phyloP scores from a whole-genome alignment of 2,329 filamentous ascomycete species.

The Apiospora sp. region DNA sequence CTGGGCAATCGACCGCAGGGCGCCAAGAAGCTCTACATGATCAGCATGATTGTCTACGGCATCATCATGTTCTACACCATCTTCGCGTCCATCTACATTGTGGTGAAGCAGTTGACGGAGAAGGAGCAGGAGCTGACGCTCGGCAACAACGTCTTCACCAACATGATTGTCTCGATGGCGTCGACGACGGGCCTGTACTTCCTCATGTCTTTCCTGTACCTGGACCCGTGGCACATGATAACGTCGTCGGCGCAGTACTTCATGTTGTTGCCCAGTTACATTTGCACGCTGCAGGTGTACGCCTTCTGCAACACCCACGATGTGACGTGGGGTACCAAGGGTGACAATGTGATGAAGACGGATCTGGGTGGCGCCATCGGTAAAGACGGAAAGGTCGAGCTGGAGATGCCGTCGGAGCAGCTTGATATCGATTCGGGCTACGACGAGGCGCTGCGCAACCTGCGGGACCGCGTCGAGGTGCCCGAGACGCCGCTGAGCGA shows the following conservation, averaged over 20 bases:
- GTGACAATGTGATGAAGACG: constrained; percentile 92
- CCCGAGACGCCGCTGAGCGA: constrained; percentile 68
- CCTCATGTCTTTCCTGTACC: constrained; percentile 93
- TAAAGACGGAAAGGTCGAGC: constrained; percentile 81
- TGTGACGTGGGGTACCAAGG: constrained; percentile 98
- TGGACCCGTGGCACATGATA: constrained; percentile 99
- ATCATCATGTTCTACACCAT: constrained; percentile 97
- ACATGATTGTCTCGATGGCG: constrained; percentile 87
- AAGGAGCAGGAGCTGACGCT: constrained; percentile 59
- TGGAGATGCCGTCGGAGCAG: constrained; percentile 98
- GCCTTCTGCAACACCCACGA: constrained; percentile 99
- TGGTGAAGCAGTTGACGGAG: constrained; percentile 77
- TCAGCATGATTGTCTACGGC: constrained; percentile 87
- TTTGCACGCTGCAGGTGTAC: constrained; percentile 97
- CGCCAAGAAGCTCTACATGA: constrained; percentile 87
- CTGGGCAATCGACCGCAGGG: constrained; percentile 97
- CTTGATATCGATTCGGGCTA: constrained; percentile 98
- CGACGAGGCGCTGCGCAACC: constrained; percentile 94
- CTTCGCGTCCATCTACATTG: constrained; percentile 88
- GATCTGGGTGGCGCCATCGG: constrained; percentile 88
- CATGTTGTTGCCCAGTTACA: constrained; percentile 87
- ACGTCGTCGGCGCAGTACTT: constrained; percentile 93
- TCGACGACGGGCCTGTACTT: constrained; percentile 96
- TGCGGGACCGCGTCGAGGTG: constrained; percentile 91
- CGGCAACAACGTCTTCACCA: constrained; percentile 92